Evolutionary conservation across 495 filamentous ascomycete species (phyloP).

Genomic region (Neurospora terricola): DNA sequence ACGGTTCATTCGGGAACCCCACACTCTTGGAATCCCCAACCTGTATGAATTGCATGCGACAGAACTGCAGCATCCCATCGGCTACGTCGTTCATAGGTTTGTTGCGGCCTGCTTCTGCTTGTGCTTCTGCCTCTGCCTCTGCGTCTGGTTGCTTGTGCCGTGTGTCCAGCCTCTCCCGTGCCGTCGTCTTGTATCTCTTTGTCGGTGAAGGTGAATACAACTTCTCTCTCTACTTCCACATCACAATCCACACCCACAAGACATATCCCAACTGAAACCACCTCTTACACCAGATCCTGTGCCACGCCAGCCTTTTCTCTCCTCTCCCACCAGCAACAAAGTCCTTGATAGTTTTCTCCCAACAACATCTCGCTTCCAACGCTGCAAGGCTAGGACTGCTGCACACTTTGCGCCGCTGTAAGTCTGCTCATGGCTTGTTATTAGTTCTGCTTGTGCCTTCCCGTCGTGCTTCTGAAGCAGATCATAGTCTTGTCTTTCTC

Average conservation of each 20-base stretch:
- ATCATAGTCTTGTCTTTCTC: background rate
- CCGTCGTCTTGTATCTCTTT: background rate
- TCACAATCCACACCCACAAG: background rate
- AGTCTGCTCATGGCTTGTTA: background rate
- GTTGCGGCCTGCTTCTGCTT: background rate
- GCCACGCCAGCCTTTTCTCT: background rate
- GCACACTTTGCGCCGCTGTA: background rate
- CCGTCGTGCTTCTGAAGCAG: background rate
- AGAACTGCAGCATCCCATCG: background rate
- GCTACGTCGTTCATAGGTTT: background rate
- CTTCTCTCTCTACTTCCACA: background rate
- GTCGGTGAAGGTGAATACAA: background rate
- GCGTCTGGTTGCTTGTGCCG: background rate
- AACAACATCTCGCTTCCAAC: background rate
- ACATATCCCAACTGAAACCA: background rate
- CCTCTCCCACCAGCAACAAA: background rate
- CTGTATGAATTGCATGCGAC: background rate
- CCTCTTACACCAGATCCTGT: background rate
- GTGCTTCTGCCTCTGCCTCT: background rate
- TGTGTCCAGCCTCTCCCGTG: background rate
- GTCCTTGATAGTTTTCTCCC: background rate
- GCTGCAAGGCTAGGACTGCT: background rate
- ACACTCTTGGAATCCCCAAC: background rate
- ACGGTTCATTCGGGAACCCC: background rate
- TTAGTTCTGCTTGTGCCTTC: background rate